These are phyloP conservation scores for Mucor velutinosus DNA, from an alignment of 371 early-diverging fungal species.

Conservation along the genomic window DNA sequence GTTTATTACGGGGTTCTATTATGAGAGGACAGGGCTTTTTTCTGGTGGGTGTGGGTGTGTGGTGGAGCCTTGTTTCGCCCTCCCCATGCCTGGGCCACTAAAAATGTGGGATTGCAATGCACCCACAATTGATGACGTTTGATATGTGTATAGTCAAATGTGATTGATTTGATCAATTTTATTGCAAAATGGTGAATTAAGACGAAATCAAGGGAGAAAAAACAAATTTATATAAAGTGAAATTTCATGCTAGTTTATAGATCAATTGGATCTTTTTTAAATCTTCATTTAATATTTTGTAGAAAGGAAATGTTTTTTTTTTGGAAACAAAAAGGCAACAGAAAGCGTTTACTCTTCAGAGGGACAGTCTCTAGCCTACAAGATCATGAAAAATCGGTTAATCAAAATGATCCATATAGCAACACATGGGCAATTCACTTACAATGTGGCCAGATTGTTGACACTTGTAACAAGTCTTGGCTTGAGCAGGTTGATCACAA, in stretches of 20 bases:
- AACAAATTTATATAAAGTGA: background rate
- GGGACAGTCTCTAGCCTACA: conserved; percentile 36
- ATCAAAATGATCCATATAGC: conserved; percentile 13
- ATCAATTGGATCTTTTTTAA: background rate
- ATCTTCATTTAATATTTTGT: background rate
- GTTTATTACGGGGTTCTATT: conserved; percentile 6
- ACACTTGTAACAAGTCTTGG: conserved; percentile 71
- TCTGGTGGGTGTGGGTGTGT: background rate
- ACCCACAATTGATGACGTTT: conserved; percentile 1
- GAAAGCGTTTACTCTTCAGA: conserved; percentile 13
- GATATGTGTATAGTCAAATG: background rate
- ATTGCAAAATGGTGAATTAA: background rate
- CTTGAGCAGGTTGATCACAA: conserved; percentile 44
- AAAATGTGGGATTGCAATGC: background rate
- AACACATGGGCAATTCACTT: conserved; percentile 14
- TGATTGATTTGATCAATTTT: background rate
- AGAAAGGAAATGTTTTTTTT: background rate
- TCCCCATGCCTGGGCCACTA: background rate
- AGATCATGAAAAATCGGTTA: background rate
- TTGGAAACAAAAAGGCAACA: background rate
- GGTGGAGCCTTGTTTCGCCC: background rate
- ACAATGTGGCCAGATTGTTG: conserved; percentile 34
- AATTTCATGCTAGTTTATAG: background rate
- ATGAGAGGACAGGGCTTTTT: conserved; percentile 2
- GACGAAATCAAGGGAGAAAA: background rate